Base-by-base conservation (phyloP, 352 stramenopile species). In the Globisporangium cederbergense region DNA sequence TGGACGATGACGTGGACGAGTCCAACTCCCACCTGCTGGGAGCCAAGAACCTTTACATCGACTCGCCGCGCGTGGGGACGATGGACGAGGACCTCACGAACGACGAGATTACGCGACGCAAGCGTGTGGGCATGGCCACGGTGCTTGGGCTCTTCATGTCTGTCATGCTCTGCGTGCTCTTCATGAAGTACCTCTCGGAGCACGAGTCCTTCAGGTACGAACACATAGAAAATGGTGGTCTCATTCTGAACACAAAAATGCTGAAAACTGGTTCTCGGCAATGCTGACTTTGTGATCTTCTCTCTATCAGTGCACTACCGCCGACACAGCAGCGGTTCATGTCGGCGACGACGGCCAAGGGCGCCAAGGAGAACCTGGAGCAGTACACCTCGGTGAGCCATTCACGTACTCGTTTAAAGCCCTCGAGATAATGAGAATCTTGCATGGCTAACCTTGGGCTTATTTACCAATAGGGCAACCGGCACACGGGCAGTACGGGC, bases 291-390 rank as follows among this genome's bases (percentile, higher is more conserved):
- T 63, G 43, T 22, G 49, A 25, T 55, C 45, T 20, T 30, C 42
- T 47, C 18, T 49, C 4, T 22, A 22, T 46, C 36, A 91, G 86
- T 49, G 86, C 83, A 1, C 70, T 89, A 2, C 83, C 83, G 7
- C 80, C 83, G 13, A 91, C 85, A 28, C 82, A 93, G 58, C 81
- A 89, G 40, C 85, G 85, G 14, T 90, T 94, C 53, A 91, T 94
- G 70, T 76, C 78, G 16, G 80, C 83, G 14, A 93, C 82, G 30
- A 85, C 82, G 1, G 72, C 83, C 5, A 74, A 71, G 43, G 86
- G 82, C 4, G 87, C 83, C 14, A 78, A 78, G 36, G 84, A 90
- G 52, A 91, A 72, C 34, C 74, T 93, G 11, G 80, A 92, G 60
- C 81, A 89, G 60, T 94, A 91, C 70, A 89, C 86, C 0, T 58